These are phyloP conservation scores for Cafeteria roenbergensis DNA, from an alignment of 108 stramenopile genomes.

Conservation along the genomic window DNA sequence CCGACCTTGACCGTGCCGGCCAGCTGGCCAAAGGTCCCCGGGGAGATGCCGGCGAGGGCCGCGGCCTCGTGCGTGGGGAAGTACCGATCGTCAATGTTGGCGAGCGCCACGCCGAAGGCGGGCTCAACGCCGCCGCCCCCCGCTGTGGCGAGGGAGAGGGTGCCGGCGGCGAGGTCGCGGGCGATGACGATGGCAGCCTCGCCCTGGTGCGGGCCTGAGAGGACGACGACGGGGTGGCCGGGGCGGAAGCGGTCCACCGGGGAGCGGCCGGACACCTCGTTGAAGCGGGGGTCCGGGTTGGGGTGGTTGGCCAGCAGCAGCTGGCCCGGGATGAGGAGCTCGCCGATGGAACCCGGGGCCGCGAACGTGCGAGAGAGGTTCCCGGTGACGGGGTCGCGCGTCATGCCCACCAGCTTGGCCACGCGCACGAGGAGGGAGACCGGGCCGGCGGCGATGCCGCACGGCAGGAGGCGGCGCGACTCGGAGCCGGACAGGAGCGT, in stretches of 20 bases:
- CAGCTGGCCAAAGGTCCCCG: background rate
- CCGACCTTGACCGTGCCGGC: conserved; percentile 45
- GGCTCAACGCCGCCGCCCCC: no score
- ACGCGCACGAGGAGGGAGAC: conserved; percentile 66
- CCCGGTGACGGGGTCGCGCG: conserved; percentile 64
- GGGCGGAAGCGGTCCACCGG: no score
- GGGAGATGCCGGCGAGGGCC: background rate
- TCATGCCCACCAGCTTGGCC: conserved; percentile 79
- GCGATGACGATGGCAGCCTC: no score
- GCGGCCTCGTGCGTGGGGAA: background rate
- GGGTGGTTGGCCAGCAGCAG: conserved; percentile 72
- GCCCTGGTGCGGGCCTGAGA: no score
- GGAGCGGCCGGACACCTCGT: no score
- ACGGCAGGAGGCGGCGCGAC: conserved; percentile 19
- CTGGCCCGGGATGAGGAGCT: conserved; percentile 85
- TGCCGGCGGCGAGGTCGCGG: conserved; percentile 33
- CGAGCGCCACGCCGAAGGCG: conserved; percentile 76
- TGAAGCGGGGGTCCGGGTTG: conserved; percentile 82
- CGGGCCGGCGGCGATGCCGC: conserved; percentile 65
- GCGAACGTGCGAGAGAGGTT: conserved; percentile 74
- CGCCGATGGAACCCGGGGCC: conserved; percentile 30
- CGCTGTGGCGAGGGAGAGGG: no score
- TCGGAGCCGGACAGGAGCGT: conserved; percentile 6
- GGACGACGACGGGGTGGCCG: no score
- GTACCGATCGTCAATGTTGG: conserved; percentile 18